Conservation (phyloP, 352 stramenopile species). For the Phytophthora sp. region DNA sequence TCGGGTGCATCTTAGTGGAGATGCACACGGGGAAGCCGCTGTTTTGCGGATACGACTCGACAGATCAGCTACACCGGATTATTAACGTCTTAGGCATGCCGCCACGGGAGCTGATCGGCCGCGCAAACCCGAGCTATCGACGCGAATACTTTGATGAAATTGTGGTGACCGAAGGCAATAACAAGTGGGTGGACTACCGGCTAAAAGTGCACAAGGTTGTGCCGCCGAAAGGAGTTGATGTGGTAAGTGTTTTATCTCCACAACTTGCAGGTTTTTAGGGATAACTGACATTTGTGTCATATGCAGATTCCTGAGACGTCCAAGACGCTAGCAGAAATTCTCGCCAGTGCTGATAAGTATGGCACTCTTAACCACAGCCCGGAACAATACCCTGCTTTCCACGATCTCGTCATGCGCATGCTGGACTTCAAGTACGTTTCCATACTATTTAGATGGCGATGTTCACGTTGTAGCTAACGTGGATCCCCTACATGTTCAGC, state of each 20-base stretch:
- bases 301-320: constrained; percentile 40
- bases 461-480: not conserved
- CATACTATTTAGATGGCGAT: not conserved
- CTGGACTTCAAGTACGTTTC: constrained; percentile 92
- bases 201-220: constrained; percentile 68
- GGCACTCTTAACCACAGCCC: constrained; percentile 66
- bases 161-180: constrained; percentile 59
- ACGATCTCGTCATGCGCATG: constrained; percentile 95
- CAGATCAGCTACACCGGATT: constrained; percentile 98
- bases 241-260: constrained; percentile 31
- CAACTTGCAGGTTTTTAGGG: not conserved
- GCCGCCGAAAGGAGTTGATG: constrained; percentile 36
- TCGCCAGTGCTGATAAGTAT: constrained; percentile 55
- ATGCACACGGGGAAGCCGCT: constrained; percentile 99
- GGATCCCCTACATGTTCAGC: constrained; percentile 30
- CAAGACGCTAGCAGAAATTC: constrained; percentile 61
- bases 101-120: constrained; percentile 91
- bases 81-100: constrained; percentile 95
- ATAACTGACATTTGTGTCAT: constrained; percentile 6
- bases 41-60: constrained; percentile 96
- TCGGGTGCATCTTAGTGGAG: constrained; percentile 93
- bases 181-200: constrained; percentile 63
- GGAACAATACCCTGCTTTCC: constrained; percentile 92
- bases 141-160: constrained; percentile 94
- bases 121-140: constrained; percentile 80